Conservation (phyloP, 495 filamentous ascomycete species). For the Rhypophila decipiens region DNA sequence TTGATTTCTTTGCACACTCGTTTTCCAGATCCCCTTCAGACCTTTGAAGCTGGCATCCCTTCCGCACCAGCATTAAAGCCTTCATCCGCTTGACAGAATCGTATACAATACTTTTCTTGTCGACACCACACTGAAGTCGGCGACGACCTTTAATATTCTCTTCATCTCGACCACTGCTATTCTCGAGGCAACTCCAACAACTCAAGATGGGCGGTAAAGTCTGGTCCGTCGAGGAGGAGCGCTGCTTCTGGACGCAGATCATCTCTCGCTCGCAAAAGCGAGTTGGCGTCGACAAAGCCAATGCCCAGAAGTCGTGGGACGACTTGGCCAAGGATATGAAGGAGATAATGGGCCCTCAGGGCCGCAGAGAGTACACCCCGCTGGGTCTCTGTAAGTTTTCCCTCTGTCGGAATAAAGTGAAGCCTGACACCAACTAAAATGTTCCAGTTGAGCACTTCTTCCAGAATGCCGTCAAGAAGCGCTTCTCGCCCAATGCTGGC, state of each 20-base stretch:
- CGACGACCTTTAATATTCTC: too few species aligned
- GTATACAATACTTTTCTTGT: too few species aligned
- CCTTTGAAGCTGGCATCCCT: too few species aligned
- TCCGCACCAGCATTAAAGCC: too few species aligned
- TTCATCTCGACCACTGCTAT: too few species aligned
- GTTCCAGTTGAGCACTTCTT: conserved; percentile 41
- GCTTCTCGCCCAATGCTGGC: conserved; percentile 26
- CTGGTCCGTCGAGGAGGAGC: conserved; percentile 35
- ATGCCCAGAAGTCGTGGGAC: conserved; percentile 24
- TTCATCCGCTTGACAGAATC: too few species aligned
- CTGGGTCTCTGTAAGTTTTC: conserved; percentile 34
- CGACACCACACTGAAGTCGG: too few species aligned
- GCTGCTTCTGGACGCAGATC: conserved; percentile 31
- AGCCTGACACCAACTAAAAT: conserved; percentile 10
- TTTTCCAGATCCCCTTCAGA: too few species aligned
- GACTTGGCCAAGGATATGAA: conserved; percentile 28
- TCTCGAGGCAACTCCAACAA: too few species aligned
- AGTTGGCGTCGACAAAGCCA: conserved; percentile 16
- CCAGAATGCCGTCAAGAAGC: conserved; percentile 27
- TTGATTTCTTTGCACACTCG: too few species aligned
- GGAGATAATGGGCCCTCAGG: conserved; percentile 15
- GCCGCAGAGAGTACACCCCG: conserved; percentile 27
- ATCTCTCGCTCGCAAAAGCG: conserved; percentile 33
- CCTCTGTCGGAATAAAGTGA: too few species aligned
- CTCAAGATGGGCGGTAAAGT: conserved; percentile 35